Evolutionary conservation across 2,329 filamentous ascomycete species (phyloP), one percentile per base, ranked within the genome.

Genomic region (Lasiodiplodia gonubiensis): DNA sequence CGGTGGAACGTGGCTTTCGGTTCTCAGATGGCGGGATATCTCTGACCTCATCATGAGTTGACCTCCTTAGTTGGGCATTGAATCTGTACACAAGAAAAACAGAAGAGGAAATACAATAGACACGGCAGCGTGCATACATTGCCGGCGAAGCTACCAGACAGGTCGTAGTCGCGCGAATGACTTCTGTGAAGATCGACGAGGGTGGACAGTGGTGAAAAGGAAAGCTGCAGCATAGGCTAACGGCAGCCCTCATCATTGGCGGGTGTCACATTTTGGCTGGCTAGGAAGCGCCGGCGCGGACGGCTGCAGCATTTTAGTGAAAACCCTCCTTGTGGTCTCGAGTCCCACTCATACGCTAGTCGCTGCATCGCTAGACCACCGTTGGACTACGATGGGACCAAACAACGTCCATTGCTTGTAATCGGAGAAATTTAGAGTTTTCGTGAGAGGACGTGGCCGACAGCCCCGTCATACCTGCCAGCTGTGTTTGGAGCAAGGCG

Each of bases 171-270:
- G 59, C 59, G 59, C 49, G 59, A 63, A 30, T 63, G 59, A 51
- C 59, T 35, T 52, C 59, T 30, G 59, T 63, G 59, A 63, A 63
- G 59, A 63, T 63, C 59, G 33, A 23, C 53, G 5, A 37, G 52
- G 52, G 52, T 16, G 35, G 52, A 8, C 30, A 30, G n/a, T 25
- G 53, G 33, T 5, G 30, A n/a, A 23, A n/a, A 21, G 33, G 53
- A n/a, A 33, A 55, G 23, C 53, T 10, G 53, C 53, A 37, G 23
- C 53, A 39, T 25, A 12, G 42, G n/a, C 18, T 16, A 42, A 12
- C 42, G 42, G 57, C 27, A 27, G 57, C 25, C 11, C 33, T 23
- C 6, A 23, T n/a, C 39, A 61, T 49, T 49, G 55, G 55, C 23
- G 18, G 12, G 55, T 49, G 42, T 46, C 42, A 46, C 42, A 21